These are phyloP conservation scores for Haplosporangium sp. DNA, from an alignment of 371 early-diverging fungal genomes.

Conservation along the genomic window DNA sequence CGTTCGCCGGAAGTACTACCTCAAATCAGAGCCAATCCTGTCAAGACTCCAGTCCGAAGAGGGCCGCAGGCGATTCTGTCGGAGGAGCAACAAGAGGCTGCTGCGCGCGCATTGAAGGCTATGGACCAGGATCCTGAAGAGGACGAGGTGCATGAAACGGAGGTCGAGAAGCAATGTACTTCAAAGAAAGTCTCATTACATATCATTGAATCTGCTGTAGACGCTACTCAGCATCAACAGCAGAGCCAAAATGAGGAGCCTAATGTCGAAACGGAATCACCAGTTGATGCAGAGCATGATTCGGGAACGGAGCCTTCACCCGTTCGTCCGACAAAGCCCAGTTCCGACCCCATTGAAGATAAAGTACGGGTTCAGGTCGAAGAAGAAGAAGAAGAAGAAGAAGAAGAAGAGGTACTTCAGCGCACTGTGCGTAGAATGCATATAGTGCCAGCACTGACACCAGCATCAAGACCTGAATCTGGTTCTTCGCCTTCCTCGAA, in stretches of 20 bases:
- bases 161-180: no score
- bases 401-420: conserved; percentile 42
- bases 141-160: not conserved
- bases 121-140: not conserved
- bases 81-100: conserved; percentile 21
- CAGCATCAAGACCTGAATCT: not conserved
- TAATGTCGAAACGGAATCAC: not conserved
- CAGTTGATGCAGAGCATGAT: not conserved
- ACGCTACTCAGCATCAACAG: no score
- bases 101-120: conserved; percentile 1
- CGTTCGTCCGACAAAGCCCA: no score
- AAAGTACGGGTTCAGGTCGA: not conserved
- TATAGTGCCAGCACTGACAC: not conserved
- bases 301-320: not conserved
- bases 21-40: conserved; percentile 49
- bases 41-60: conserved; percentile 21
- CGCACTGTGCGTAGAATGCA: conserved; percentile 23
- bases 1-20: conserved; percentile 24
- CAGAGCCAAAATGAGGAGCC: no score
- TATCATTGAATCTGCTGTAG: no score
- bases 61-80: conserved; percentile 47
- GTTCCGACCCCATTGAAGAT: not conserved
- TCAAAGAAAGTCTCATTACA: no score
- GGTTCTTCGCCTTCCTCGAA: not conserved
- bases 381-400: conserved; percentile 33